Evolutionary conservation across 495 filamentous ascomycete species (phyloP).

Genomic region (Hypoxylon lenormandii): DNA sequence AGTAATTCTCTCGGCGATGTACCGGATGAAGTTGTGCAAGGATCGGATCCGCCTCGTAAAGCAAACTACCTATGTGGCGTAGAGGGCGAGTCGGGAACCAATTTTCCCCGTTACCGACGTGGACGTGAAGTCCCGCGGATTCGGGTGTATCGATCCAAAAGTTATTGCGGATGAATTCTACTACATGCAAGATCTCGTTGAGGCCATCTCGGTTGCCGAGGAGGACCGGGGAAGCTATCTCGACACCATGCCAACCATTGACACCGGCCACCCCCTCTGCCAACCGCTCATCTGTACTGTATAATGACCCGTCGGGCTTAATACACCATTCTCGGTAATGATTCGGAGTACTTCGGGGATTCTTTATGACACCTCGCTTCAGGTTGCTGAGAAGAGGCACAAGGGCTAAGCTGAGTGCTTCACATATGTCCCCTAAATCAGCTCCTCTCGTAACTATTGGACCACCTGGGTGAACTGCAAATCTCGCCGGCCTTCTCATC

Average conservation of each 20-base stretch:
- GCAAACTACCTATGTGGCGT: constrained; percentile 26
- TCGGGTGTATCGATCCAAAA: constrained; percentile 8
- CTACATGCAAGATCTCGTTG: constrained; percentile 28
- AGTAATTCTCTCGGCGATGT: constrained; percentile 11
- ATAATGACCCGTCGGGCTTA: constrained; percentile 1
- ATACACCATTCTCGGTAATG: constrained; percentile 10
- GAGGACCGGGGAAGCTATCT: constrained; percentile 36
- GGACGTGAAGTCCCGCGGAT: constrained; percentile 33
- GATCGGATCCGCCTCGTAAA: constrained; percentile 33
- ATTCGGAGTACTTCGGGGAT: no score
- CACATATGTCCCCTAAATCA: no score
- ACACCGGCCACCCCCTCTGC: neutral
- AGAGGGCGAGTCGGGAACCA: constrained; percentile 10
- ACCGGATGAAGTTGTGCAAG: constrained; percentile 35
- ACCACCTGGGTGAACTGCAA: neutral
- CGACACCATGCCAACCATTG: constrained; percentile 20
- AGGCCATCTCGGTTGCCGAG: constrained; percentile 28
- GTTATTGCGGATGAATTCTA: constrained; percentile 19
- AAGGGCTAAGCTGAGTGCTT: no score
- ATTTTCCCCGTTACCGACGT: constrained; percentile 33
- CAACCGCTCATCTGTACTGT: neutral
- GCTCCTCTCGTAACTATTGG: no score
- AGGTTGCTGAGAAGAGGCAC: no score
- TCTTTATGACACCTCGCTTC: no score
- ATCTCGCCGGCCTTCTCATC: no score